Conservation (phyloP, 129 eudicot species). For the carrot (Daucus carota) region DH1_v3.0 NC_030384.2:9165501-9166000, state of each 20-base stretch:
- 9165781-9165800: constrained; percentile 85
- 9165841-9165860: constrained; percentile 87
- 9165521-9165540: neutral
- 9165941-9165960: constrained; percentile 15
- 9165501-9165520: neutral
- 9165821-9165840: constrained; percentile 87
- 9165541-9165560: neutral
- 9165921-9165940: constrained; percentile 9
- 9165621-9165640: neutral
- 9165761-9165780: constrained; percentile 81
- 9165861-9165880: constrained; percentile 99
- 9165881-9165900: constrained; percentile 81
- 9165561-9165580: constrained; percentile 6
- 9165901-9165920: constrained; percentile 39
- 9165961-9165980: constrained; percentile 39
- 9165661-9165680: constrained; percentile 17
- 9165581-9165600: constrained; percentile 1
- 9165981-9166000: neutral
- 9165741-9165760: constrained; percentile 96
- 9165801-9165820: constrained; percentile 90
- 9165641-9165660: neutral
- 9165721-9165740: constrained; percentile 99
- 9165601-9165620: neutral
- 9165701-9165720: constrained; percentile 96
- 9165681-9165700: constrained; percentile 29